Evolutionary conservation across 169 alveolate species (phyloP).

Genomic region (Plasmodium blacklocki): DNA sequence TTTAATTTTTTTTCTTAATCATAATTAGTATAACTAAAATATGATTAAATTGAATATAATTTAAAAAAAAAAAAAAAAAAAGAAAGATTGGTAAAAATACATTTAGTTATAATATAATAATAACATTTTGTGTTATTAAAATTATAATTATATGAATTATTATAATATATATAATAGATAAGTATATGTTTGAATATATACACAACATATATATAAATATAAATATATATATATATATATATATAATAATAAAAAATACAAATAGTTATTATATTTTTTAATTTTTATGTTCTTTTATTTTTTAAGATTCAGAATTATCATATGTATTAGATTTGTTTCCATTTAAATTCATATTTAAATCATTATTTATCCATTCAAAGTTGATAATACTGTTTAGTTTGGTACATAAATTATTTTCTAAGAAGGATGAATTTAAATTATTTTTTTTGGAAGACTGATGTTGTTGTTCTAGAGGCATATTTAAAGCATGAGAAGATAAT

Average conservation of each 20-base stretch:
- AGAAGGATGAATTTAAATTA: constrained; percentile 1
- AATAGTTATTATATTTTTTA: not conserved
- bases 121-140: no score
- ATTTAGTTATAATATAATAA: no score
- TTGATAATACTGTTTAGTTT: constrained; percentile 55
- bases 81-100: no score
- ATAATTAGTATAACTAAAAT: no score
- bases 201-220: not conserved
- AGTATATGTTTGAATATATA: not conserved
- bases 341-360: constrained; percentile 18
- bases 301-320: constrained; percentile 17
- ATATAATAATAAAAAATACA: not conserved
- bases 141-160: no score
- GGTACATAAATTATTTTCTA: constrained; percentile 51
- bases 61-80: no score
- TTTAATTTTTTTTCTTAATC: no score
- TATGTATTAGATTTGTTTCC: constrained; percentile 11
- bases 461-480: not conserved
- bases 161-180: no score
- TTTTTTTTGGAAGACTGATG: constrained; percentile 26
- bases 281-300: no score
- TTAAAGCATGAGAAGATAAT: not conserved
- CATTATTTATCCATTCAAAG: constrained; percentile 38
- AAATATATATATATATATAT: not conserved
- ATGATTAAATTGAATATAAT: no score